These are phyloP conservation scores for Hydrangea macrophylla DNA, from an alignment of 148 eudicot species.

Conservation along the genomic window DNA sequence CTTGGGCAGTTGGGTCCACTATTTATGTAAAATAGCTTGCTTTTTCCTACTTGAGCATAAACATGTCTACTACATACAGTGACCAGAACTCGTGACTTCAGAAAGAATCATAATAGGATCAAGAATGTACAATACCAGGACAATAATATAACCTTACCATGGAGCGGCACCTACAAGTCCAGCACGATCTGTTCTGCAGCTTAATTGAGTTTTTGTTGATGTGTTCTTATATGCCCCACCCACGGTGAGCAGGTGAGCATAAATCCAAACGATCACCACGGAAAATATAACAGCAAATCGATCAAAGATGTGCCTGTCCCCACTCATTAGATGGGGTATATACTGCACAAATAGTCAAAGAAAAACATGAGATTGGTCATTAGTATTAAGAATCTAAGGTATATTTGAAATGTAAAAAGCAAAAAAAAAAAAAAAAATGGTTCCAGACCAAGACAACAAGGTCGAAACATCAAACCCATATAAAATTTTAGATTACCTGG, in stretches of 20 bases:
- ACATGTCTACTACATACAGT: background rate
- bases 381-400: background rate
- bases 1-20: background rate
- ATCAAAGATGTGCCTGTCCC: slow-evolving; percentile 51
- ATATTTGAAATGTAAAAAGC: too few relatives aligned
- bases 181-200: slow-evolving; percentile 85
- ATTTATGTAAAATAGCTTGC: background rate
- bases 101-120: background rate
- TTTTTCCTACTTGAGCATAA: too few relatives aligned
- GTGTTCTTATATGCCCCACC: slow-evolving; percentile 70
- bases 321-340: slow-evolving; percentile 55
- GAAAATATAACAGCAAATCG: slow-evolving; percentile 73
- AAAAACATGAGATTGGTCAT: background rate
- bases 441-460: background rate
- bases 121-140: background rate
- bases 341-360: slow-evolving; percentile 48
- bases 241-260: slow-evolving; percentile 68
- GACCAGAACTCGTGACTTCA: background rate
- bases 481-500: slow-evolving; percentile 39
- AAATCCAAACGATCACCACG: slow-evolving; percentile 70
- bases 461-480: background rate
- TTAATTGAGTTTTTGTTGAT: slow-evolving; percentile 47
- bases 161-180: slow-evolving; percentile 65
- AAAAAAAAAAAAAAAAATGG: too few relatives aligned
- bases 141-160: slow-evolving; percentile 40